Base-by-base conservation (phyloP, 805 yeast genomes). In the Saturnispora saitoi region DNA sequence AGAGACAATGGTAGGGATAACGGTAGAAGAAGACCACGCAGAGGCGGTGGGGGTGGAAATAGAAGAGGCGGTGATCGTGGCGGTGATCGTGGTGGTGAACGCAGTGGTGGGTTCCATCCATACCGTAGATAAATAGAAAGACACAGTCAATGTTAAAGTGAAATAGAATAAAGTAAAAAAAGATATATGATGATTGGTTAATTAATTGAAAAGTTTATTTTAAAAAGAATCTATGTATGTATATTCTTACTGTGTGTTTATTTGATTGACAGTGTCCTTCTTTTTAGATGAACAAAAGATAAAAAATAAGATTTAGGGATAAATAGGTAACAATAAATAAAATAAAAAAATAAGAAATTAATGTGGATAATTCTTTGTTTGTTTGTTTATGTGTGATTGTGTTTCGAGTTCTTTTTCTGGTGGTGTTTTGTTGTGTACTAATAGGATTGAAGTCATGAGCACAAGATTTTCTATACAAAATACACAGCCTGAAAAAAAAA, bases 71-170 rank as follows among this genome's bases (percentile, higher is more conserved):
- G 62, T n/a, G 52, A 64, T 37, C 58, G 61, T 14, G 50, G 59
- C 4, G 54, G 62, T n/a, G 52, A 64, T 37, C 58, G 61, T 14
- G 51, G 57, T 22, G 48, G 57, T 17, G 50, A 56, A 2, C 54
- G 62, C 24, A 52, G 60, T 44, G 58, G 58, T 28, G 60, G 62
- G 7, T 65, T 51, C 52, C 70, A 65, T 55, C 70, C 70, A 14
- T 65, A 65, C 48, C 54, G 56, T 17, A 51, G 56, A 43, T 47
- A 36, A 44, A 38, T 31, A 32, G 32, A 28, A 41, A 41, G 15
- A 41, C 28, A 24, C 28, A 24, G 28, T 24, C 15, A 26, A 41
- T 10, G 32, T 26, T 19, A 41, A 42, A 19, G 11, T 30, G 36
- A 20, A 17, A 28, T 30, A 19, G n/a, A 42, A 30, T 8, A 22